Evolutionary conservation across 768 basidiomycete genomes (phyloP).

Genomic region (Leccinum fibrillosum): DNA sequence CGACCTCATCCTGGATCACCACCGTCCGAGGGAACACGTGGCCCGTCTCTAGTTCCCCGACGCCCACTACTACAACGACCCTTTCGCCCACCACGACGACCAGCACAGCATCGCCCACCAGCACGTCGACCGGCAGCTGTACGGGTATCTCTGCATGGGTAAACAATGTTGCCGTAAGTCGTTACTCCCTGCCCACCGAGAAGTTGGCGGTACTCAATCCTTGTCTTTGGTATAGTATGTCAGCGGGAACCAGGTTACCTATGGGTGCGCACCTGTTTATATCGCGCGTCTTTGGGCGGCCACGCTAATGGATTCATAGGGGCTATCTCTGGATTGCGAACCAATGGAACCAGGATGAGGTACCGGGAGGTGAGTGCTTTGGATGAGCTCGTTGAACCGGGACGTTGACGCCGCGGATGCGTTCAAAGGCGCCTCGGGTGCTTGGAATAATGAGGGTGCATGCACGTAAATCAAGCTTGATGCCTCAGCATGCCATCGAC

Average conservation of each 20-base stretch:
- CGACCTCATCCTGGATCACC: slow-evolving; percentile 35
- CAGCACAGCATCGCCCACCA: slow-evolving; percentile 18
- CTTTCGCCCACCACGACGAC: neutral
- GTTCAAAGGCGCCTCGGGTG: slow-evolving; percentile 42
- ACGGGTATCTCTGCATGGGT: slow-evolving; percentile 43
- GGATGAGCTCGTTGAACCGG: neutral
- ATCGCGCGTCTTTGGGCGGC: too few species aligned
- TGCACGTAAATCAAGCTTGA: slow-evolving; percentile 29
- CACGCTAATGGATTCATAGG: slow-evolving; percentile 21
- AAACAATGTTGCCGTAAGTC: slow-evolving; percentile 35
- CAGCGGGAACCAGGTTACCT: slow-evolving; percentile 41
- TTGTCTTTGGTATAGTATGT: slow-evolving; percentile 33
- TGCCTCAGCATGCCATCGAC: neutral
- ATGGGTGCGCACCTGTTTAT: slow-evolving; percentile 29
- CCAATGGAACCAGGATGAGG: slow-evolving; percentile 44
- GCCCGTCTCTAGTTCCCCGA: slow-evolving; percentile 22
- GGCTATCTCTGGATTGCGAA: slow-evolving; percentile 49
- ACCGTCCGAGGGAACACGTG: slow-evolving; percentile 38
- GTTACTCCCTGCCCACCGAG: neutral
- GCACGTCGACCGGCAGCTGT: slow-evolving; percentile 34
- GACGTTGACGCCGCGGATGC: neutral
- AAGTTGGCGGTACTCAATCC: neutral
- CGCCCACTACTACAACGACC: neutral
- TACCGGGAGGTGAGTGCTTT: slow-evolving; percentile 24
- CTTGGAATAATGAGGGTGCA: slow-evolving; percentile 56